A percentile compares a stretch with the other conserved stretches of the same genome.
Evolutionary conservation across 495 filamentous ascomycete genomes (phyloP).

Genomic region (Talaromyces adpressus): DNA sequence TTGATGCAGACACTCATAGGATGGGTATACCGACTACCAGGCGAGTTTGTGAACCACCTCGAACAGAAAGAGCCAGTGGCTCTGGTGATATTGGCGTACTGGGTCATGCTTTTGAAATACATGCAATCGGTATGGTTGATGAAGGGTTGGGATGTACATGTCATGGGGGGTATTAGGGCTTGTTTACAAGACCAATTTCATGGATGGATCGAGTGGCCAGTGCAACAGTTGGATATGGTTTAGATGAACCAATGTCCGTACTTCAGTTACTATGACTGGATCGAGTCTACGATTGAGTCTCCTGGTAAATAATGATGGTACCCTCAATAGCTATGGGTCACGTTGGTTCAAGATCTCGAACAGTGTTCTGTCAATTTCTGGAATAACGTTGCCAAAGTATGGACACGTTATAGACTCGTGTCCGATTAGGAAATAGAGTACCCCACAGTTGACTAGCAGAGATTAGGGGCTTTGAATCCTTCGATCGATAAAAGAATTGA

Average conservation of each 20-base stretch:
- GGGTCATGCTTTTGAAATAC: conserved; percentile 28
- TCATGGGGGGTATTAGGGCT: conserved; percentile 22
- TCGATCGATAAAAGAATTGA: neutral
- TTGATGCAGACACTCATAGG: conserved; percentile 26
- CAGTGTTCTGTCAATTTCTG: too few relatives aligned
- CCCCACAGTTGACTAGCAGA: neutral
- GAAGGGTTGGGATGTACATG: conserved; percentile 30
- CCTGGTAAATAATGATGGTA: too few relatives aligned
- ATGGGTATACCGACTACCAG: conserved; percentile 29
- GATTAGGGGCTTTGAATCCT: neutral
- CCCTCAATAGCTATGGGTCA: too few relatives aligned
- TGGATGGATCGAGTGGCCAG: conserved; percentile 28
- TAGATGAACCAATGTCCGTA: too few relatives aligned
- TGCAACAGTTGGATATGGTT: neutral
- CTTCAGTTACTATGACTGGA: too few relatives aligned
- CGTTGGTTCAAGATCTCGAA: too few relatives aligned
- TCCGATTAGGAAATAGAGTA: neutral
- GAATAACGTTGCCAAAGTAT: too few relatives aligned
- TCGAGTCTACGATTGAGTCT: too few relatives aligned
- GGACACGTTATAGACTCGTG: too few relatives aligned
- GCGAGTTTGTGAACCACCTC: conserved; percentile 22
- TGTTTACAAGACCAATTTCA: conserved; percentile 18
- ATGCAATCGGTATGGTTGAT: conserved; percentile 27
- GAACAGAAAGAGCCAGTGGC: conserved; percentile 26
- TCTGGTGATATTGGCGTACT: conserved; percentile 26